phyloP scores from a whole-genome alignment of 345 rosid genomes.

The Rhodomyrtus tomentosa region DNA sequence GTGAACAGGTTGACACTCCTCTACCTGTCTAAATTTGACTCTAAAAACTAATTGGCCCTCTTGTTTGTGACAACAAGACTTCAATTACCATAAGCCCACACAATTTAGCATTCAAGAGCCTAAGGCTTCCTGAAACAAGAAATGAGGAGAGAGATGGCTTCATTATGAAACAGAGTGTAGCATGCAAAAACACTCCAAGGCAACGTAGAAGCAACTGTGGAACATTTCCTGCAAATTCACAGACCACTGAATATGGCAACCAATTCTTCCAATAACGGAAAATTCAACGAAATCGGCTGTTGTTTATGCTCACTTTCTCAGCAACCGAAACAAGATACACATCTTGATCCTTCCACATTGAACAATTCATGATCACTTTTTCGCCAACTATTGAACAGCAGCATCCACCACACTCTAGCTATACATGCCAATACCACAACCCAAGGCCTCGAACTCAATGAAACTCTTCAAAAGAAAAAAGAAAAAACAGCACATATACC shows the following conservation, averaged over 20 bases:
- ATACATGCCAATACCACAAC: not conserved
- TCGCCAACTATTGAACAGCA: not conserved
- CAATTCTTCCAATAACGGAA: not conserved
- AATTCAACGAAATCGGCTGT: not conserved
- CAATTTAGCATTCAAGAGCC: not conserved
- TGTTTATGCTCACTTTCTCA: not conserved
- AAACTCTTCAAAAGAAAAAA: not conserved
- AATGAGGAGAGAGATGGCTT: not conserved
- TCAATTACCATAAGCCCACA: not conserved
- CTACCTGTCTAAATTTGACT: not conserved
- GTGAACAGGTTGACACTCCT: not conserved
- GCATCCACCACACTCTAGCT: not conserved
- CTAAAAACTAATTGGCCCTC: not conserved
- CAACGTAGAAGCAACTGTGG: not conserved
- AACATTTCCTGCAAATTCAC: not conserved
- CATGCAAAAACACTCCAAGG: not conserved
- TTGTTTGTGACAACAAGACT: not conserved
- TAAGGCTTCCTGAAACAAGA: not conserved
- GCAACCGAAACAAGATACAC: not conserved
- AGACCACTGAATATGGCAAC: not conserved
- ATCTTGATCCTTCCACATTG: not conserved
- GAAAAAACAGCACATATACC: constrained; percentile 18
- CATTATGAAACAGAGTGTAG: not conserved
- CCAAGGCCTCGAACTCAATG: not conserved
- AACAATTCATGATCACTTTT: not conserved